Percentiles rank a stretch among this genome's conserved stretches.
phyloP scores from a whole-genome alignment of 345 rosid species.

The Eutrema heterophyllum region DNA sequence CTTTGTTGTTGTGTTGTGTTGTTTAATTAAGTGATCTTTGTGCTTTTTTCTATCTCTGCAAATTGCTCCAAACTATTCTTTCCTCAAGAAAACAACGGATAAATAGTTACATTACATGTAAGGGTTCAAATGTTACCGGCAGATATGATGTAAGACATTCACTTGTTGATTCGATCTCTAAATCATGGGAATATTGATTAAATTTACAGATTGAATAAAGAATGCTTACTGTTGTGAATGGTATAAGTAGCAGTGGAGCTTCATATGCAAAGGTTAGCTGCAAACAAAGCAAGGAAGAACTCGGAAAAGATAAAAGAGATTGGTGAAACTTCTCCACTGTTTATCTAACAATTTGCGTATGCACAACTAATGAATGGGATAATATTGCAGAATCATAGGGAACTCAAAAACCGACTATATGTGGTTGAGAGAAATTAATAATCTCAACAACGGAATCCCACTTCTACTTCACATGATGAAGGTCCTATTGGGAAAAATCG shows the following conservation, averaged over 20 bases:
- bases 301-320: background rate
- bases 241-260: slow-evolving; percentile 72
- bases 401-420: background rate
- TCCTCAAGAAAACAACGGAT: slow-evolving; percentile 42
- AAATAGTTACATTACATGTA: background rate
- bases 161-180: background rate
- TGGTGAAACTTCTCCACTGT: background rate
- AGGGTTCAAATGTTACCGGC: background rate
- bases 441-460: slow-evolving; percentile 31
- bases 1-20: background rate
- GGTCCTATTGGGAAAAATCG: slow-evolving; percentile 82
- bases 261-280: slow-evolving; percentile 96
- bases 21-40: slow-evolving; percentile 26
- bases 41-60: slow-evolving; percentile 35
- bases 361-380: background rate
- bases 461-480: slow-evolving; percentile 69
- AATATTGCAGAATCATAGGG: background rate
- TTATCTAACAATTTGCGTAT: background rate
- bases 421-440: background rate
- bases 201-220: background rate
- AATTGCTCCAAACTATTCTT: slow-evolving; percentile 61
- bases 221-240: slow-evolving; percentile 73
- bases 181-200: background rate
- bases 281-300: slow-evolving; percentile 16
- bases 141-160: background rate